These are phyloP conservation scores for Nadsonia fulvescens DNA, from an alignment of 805 yeast species.

Conservation along the genomic window DNA sequence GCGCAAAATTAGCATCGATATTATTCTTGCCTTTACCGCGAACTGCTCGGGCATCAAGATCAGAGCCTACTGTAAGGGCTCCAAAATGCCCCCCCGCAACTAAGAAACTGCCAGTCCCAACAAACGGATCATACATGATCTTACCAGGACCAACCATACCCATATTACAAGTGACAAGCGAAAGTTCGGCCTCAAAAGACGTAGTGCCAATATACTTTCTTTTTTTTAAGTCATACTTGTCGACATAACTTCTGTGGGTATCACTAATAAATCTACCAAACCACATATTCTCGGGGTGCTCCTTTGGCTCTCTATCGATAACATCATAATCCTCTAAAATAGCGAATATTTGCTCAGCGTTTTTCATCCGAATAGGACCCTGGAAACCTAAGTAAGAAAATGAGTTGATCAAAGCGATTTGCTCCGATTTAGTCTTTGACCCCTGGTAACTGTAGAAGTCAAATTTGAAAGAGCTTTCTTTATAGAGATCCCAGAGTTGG, in stretches of 20 bases:
- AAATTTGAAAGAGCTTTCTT: constrained; percentile 49
- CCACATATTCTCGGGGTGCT: constrained; percentile 37
- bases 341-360: constrained; percentile 53
- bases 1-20: constrained; percentile 50
- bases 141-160: constrained; percentile 53
- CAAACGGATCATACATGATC: constrained; percentile 81
- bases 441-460: constrained; percentile 70
- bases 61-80: constrained; percentile 68
- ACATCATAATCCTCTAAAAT: constrained; percentile 54
- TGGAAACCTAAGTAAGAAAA: constrained; percentile 52
- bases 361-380: constrained; percentile 64
- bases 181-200: constrained; percentile 85
- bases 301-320: constrained; percentile 23
- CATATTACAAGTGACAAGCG: constrained; percentile 73
- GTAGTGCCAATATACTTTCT: constrained; percentile 90
- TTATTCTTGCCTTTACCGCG: constrained; percentile 45
- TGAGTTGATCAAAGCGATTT: constrained; percentile 48
- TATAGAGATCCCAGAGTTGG: constrained; percentile 19
- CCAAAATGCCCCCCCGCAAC: constrained; percentile 79
- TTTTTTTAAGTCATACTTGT: constrained; percentile 61
- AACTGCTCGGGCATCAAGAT: constrained; percentile 68
- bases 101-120: constrained; percentile 89
- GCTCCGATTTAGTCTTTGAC: constrained; percentile 30
- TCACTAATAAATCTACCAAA: constrained; percentile 67
- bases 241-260: constrained; percentile 46